Conservation (phyloP, 1,284 basidiomycete genomes). For the Cerrena zonata region DNA sequence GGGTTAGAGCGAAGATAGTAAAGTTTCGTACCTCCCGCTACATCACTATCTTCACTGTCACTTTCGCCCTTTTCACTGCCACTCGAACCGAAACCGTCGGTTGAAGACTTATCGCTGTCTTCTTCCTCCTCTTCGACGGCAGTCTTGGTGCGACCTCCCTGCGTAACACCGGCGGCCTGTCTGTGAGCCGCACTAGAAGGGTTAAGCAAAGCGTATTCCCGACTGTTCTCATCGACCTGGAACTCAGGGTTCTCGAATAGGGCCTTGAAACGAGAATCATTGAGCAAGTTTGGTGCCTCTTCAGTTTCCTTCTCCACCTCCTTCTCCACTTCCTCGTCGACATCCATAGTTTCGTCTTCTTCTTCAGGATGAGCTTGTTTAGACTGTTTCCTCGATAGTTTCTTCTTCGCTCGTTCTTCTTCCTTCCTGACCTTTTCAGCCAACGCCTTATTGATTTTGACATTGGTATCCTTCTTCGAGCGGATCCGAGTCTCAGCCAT, state of each 20-base stretch:
- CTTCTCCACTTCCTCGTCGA: slow-evolving; percentile 33
- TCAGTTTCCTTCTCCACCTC: slow-evolving; percentile 34
- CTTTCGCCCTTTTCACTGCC: slow-evolving; percentile 33
- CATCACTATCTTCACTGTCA: slow-evolving; percentile 45
- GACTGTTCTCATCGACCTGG: slow-evolving; percentile 80
- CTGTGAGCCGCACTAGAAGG: slow-evolving; percentile 69
- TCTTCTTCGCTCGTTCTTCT: slow-evolving; percentile 63
- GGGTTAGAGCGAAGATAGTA: slow-evolving; percentile 14
- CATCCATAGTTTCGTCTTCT: slow-evolving; percentile 38
- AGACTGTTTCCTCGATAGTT: slow-evolving; percentile 55
- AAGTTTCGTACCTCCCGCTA: slow-evolving; percentile 42
- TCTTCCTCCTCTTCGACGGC: slow-evolving; percentile 88
- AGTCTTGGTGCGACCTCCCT: slow-evolving; percentile 49
- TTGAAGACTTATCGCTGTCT: slow-evolving; percentile 77
- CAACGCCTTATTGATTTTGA: slow-evolving; percentile 89
- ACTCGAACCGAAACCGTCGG: slow-evolving; percentile 52
- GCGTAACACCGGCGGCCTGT: slow-evolving; percentile 26
- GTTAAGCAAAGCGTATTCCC: slow-evolving; percentile 88
- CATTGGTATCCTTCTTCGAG: slow-evolving; percentile 58
- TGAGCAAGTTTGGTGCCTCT: slow-evolving; percentile 56
- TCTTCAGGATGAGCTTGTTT: slow-evolving; percentile 18
- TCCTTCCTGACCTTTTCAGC: slow-evolving; percentile 81
- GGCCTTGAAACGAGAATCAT: slow-evolving; percentile 84
- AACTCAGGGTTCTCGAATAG: slow-evolving; percentile 94
- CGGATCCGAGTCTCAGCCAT: slow-evolving; percentile 91